Conservation (phyloP, 2,329 filamentous ascomycete genomes). For the Sporothrix pseudoabietina region DNA sequence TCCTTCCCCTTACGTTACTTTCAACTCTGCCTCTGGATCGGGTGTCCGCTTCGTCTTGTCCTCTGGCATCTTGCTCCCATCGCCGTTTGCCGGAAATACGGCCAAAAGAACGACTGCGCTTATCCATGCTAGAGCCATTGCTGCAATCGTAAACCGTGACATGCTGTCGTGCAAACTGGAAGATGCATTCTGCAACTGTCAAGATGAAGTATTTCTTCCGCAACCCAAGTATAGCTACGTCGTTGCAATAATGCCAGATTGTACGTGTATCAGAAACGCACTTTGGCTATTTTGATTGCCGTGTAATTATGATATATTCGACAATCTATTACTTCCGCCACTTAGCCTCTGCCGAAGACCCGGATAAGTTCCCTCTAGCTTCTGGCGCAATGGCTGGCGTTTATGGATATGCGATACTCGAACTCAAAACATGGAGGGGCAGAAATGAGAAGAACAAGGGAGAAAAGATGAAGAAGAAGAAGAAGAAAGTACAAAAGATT, state of each 20-base stretch:
- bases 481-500: too few species aligned
- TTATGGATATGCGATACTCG: not conserved
- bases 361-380: not conserved
- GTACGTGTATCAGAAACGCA: not conserved
- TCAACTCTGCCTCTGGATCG: not conserved
- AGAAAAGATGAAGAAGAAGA: too few species aligned
- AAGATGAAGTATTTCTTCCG: not conserved
- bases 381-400: not conserved
- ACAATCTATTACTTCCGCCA: not conserved
- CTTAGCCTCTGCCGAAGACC: not conserved
- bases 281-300: conserved; percentile 13
- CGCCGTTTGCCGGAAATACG: not conserved
- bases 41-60: not conserved
- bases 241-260: conserved; percentile 11
- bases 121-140: conserved; percentile 3
- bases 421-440: too few species aligned
- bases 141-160: not conserved
- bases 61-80: not conserved
- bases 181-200: not conserved
- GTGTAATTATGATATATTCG: not conserved
- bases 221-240: not conserved
- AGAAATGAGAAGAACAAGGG: too few species aligned
- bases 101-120: not conserved
- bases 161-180: not conserved
- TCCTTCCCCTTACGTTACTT: not conserved